Evolutionary conservation across 148 eudicot genomes (phyloP).

Genomic region (Camellia lanceoleosa): DNA sequence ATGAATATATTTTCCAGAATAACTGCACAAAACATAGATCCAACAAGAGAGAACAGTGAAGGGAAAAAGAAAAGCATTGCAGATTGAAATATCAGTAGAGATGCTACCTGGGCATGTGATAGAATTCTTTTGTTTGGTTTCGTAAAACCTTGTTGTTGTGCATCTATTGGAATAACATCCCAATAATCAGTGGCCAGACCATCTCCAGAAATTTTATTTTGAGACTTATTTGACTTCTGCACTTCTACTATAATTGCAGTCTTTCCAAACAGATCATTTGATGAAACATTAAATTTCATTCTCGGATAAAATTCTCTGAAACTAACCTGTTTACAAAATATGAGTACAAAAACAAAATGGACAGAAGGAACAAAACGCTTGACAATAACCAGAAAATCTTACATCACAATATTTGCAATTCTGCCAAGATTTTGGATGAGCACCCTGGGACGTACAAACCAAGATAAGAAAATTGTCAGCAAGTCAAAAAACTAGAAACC

Average conservation of each 20-base stretch:
- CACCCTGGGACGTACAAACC: constrained; percentile 38
- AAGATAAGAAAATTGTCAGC: constrained; percentile 13
- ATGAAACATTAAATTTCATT: constrained; percentile 63
- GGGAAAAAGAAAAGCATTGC: background rate
- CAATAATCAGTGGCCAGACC: constrained; percentile 50
- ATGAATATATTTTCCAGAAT: constrained; percentile 4
- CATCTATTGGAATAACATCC: constrained; percentile 74
- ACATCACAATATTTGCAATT: constrained; percentile 75
- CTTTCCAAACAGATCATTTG: constrained; percentile 60
- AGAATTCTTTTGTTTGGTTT: constrained; percentile 44
- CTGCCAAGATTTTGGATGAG: constrained; percentile 24
- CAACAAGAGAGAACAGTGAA: background rate
- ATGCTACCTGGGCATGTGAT: constrained; percentile 65
- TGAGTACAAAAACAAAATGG: background rate
- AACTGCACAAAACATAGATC: background rate
- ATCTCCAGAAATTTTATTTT: constrained; percentile 15
- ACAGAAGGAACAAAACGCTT: constrained; percentile 6
- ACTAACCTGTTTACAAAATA: constrained; percentile 46
- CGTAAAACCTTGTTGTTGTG: constrained; percentile 35
- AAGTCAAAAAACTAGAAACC: constrained; percentile 7
- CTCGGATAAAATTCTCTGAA: constrained; percentile 43
- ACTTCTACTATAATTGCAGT: constrained; percentile 71
- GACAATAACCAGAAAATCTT: constrained; percentile 35
- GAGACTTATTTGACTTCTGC: constrained; percentile 34
- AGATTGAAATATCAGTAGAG: background rate